Percentiles rank a stretch among this genome's conserved stretches.
phyloP scores from a whole-genome alignment of 305 asterid species.

The Plantago coronopus region DNA sequence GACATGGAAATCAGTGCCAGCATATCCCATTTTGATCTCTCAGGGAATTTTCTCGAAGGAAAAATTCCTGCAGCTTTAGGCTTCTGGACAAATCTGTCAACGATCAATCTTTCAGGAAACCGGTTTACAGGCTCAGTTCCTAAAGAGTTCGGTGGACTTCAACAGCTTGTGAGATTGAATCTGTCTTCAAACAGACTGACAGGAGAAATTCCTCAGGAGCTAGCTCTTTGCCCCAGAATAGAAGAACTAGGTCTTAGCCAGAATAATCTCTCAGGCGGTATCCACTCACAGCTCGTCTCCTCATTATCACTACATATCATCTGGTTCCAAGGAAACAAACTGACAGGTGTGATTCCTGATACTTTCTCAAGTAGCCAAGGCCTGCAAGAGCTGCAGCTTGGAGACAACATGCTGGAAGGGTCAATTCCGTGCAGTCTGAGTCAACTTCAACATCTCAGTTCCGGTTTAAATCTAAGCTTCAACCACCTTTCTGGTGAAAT shows the following conservation, averaged over 20 bases:
- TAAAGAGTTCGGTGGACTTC: constrained; percentile 32
- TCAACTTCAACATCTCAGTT: constrained; percentile 21
- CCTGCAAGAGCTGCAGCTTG: constrained; percentile 43
- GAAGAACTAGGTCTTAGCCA: constrained; percentile 31
- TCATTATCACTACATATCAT: constrained; percentile 27
- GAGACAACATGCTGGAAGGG: constrained; percentile 40
- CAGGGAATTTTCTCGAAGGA: constrained; percentile 35
- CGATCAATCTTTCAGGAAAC: constrained; percentile 37
- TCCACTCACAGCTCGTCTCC: constrained; percentile 33
- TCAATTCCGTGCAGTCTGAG: constrained; percentile 45
- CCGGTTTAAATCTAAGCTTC: constrained; percentile 37
- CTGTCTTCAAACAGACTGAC: constrained; percentile 42
- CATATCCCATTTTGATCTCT: constrained; percentile 32
- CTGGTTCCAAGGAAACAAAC: constrained; percentile 36
- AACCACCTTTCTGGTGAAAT: constrained; percentile 37
- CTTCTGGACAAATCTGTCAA: constrained; percentile 43
- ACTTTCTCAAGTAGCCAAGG: constrained; percentile 31
- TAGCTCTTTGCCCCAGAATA: constrained; percentile 28
- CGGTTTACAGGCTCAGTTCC: constrained; percentile 42
- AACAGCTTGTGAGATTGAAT: constrained; percentile 30
- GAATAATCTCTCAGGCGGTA: constrained; percentile 34
- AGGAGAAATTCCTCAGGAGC: constrained; percentile 39
- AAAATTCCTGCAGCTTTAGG: constrained; percentile 34
- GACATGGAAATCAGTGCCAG: constrained; percentile 30
- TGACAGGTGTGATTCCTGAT: constrained; percentile 32